phyloP scores from a whole-genome alignment of 495 filamentous ascomycete genomes.

The Geoglossum glabrum region DNA sequence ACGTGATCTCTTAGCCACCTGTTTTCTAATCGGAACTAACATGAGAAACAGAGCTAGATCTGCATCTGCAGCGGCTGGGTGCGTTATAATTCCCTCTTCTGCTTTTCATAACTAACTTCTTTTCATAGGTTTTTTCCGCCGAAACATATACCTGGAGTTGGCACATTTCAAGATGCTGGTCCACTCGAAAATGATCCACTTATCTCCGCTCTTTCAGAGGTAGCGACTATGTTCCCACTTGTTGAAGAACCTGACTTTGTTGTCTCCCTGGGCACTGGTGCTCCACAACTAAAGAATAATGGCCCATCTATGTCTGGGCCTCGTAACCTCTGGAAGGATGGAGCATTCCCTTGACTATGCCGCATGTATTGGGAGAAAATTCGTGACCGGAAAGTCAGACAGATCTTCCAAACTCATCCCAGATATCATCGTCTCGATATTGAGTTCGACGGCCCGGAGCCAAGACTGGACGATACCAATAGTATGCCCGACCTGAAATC shows the following conservation, averaged over 20 bases:
- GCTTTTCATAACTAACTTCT: neutral
- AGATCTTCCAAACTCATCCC: conserved; percentile 12
- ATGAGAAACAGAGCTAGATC: conserved; percentile 9
- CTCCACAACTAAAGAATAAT: neutral
- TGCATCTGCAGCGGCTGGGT: conserved; percentile 12
- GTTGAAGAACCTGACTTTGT: conserved; percentile 13
- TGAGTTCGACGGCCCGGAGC: conserved; percentile 5
- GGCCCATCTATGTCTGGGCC: neutral
- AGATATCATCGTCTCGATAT: conserved; percentile 9
- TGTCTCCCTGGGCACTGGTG: conserved; percentile 20
- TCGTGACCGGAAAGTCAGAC: conserved; percentile 10
- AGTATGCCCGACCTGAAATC: conserved; percentile 4
- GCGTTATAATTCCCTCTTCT: neutral
- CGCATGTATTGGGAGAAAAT: conserved; percentile 9
- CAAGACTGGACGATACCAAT: conserved; percentile 11
- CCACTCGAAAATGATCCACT: conserved; percentile 18
- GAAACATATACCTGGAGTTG: conserved; percentile 15
- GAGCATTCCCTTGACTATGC: conserved; percentile 6
- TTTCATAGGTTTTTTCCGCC: conserved; percentile 10
- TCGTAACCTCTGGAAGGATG: neutral
- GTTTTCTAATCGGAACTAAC: neutral
- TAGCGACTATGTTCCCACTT: conserved; percentile 14
- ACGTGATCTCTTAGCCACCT: neutral
- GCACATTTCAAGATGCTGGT: conserved; percentile 21
- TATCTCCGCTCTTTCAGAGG: conserved; percentile 14